Evolutionary conservation across 352 stramenopile genomes (phyloP).

Genomic region (Globisporangium acanthophoron): DNA sequence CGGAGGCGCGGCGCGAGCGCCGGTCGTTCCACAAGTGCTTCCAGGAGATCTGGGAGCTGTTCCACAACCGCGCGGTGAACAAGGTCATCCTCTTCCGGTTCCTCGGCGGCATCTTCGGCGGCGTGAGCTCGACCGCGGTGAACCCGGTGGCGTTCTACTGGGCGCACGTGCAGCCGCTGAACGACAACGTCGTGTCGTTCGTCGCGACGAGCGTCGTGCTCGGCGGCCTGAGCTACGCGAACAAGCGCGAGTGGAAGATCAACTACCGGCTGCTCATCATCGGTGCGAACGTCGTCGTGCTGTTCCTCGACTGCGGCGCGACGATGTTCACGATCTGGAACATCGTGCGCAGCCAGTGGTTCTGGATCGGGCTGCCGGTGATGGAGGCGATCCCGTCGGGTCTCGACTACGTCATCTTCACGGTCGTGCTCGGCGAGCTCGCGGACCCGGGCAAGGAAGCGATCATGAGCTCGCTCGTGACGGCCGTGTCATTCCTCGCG

Average conservation of each 20-base stretch:
- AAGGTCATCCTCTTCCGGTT: constrained; percentile 40
- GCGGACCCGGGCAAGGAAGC: constrained; percentile 36
- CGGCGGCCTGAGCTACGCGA: constrained; percentile 18
- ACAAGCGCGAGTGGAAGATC: constrained; percentile 22
- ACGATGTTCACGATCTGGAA: constrained; percentile 32
- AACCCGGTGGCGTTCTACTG: constrained; percentile 30
- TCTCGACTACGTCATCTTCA: constrained; percentile 32
- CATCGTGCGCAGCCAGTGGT: constrained; percentile 36
- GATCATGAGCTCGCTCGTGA: constrained; percentile 28
- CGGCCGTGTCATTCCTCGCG: constrained; percentile 30
- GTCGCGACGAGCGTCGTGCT: constrained; percentile 20
- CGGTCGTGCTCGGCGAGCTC: constrained; percentile 41
- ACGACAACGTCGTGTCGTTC: constrained; percentile 25
- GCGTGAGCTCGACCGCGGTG: constrained; percentile 22
- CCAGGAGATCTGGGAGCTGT: constrained; percentile 15
- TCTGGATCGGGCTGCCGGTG: constrained; percentile 29
- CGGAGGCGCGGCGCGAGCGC: constrained; percentile 6
- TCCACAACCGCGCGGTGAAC: constrained; percentile 32
- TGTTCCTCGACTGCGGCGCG: constrained; percentile 20
- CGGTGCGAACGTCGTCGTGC: constrained; percentile 18
- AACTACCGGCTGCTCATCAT: constrained; percentile 28
- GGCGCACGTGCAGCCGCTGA: constrained; percentile 28
- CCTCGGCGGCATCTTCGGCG: constrained; percentile 31
- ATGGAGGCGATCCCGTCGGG: constrained; percentile 25
- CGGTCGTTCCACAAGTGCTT: constrained; percentile 18